A percentile compares a stretch with the other conserved stretches of the same genome.
phyloP scores from a whole-genome alignment of 441 rosid species.

The Dalechampia spathulata region DNA sequence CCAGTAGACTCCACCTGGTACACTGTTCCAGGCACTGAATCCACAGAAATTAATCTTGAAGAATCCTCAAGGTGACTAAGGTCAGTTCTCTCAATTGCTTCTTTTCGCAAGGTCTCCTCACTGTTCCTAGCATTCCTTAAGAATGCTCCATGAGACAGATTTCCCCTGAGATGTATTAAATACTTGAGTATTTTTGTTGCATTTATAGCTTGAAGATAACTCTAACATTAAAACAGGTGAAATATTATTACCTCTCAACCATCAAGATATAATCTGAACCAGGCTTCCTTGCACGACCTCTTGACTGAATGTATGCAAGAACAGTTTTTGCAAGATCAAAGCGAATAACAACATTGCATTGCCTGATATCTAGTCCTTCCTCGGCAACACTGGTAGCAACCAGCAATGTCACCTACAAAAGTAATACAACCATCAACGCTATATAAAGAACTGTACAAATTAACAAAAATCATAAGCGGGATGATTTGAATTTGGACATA shows the following conservation, averaged over 20 bases:
- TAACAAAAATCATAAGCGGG: not conserved
- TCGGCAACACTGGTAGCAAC: slow-evolving; percentile 99
- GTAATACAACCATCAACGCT: slow-evolving; percentile 6
- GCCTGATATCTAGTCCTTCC: slow-evolving; percentile 99
- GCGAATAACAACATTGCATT: slow-evolving; percentile 98
- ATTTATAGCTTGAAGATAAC: slow-evolving; percentile 3
- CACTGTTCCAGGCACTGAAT: slow-evolving; percentile 73
- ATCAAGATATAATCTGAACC: slow-evolving; percentile 98
- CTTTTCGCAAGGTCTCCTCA: slow-evolving; percentile 96
- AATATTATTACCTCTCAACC: slow-evolving; percentile 81
- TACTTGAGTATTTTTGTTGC: slow-evolving; percentile 1
- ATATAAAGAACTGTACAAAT: slow-evolving; percentile 11
- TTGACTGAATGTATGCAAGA: slow-evolving; percentile 95
- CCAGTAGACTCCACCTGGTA: slow-evolving; percentile 97
- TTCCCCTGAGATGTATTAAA: slow-evolving; percentile 44
- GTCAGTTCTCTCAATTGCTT: slow-evolving; percentile 98
- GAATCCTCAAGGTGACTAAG: slow-evolving; percentile 90
- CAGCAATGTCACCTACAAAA: slow-evolving; percentile 74
- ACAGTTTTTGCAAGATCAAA: slow-evolving; percentile 99
- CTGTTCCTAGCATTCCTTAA: slow-evolving; percentile 95
- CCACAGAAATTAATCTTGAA: slow-evolving; percentile 78
- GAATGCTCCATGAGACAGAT: slow-evolving; percentile 85
- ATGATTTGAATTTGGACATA: slow-evolving; percentile 30
- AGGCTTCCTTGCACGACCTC: slow-evolving; percentile 99
- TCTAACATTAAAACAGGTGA: slow-evolving; percentile 5